phyloP scores from a whole-genome alignment of 2,329 filamentous ascomycete species.

The Pyricularia pennisetigena region DNA sequence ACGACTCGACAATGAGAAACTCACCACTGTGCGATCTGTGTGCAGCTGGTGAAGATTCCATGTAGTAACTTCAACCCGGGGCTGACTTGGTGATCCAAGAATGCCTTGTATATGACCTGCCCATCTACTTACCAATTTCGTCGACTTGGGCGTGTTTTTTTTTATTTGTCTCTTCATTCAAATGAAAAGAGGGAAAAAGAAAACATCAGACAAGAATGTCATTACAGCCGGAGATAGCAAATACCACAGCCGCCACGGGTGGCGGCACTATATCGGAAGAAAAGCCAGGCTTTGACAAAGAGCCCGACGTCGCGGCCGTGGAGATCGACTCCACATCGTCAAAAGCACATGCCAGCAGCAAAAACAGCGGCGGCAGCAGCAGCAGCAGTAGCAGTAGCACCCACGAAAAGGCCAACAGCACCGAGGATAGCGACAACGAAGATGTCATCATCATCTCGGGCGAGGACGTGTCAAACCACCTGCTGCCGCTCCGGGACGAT shows the following conservation, averaged over 20 bases:
- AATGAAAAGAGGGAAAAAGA: not conserved
- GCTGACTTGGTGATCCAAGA: not conserved
- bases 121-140: not conserved
- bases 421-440: not conserved
- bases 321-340: not conserved
- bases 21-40: not conserved
- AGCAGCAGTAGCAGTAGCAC: not conserved
- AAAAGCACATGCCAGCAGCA: not conserved
- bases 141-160: not conserved
- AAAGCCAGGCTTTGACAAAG: not conserved
- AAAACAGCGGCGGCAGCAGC: not conserved
- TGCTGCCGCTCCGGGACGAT: not conserved
- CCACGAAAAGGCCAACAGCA: not conserved
- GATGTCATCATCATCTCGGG: not conserved
- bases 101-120: not conserved
- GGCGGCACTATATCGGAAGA: not conserved
- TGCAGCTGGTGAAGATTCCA: not conserved
- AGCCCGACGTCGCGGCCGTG: not conserved
- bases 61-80: not conserved
- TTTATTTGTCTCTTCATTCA: not conserved
- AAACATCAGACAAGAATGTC: not conserved
- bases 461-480: not conserved
- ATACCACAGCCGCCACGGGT: not conserved
- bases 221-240: not conserved
- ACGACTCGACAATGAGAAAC: not conserved